Evolutionary conservation across 371 early-diverging fungal genomes (phyloP).

Genomic region (Mucor irregularis): DNA sequence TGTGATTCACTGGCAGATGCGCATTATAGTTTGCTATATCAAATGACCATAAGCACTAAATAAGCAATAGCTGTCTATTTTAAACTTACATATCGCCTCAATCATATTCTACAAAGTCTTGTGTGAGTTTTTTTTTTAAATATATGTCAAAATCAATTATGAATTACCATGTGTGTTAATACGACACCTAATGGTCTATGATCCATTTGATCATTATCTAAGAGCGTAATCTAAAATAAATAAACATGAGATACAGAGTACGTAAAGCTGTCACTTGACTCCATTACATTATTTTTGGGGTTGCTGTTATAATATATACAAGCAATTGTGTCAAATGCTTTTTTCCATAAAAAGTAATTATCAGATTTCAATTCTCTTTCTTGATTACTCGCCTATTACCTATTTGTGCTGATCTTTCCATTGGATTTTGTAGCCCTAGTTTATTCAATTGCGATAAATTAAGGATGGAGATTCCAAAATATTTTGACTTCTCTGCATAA

Average conservation of each 20-base stretch:
- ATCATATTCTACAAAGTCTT: conserved; percentile 20
- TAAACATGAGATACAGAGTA: too few relatives aligned
- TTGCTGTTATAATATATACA: conserved; percentile 23
- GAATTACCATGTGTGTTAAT: conserved; percentile 27
- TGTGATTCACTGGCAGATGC: conserved; percentile 13
- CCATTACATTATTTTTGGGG: conserved; percentile 5
- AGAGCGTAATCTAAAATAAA: too few relatives aligned
- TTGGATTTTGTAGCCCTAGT: neutral
- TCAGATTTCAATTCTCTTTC: neutral
- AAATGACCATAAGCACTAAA: neutral
- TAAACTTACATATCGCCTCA: conserved; percentile 25
- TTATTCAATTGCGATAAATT: neutral
- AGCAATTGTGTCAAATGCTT: conserved; percentile 24
- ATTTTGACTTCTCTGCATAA: neutral
- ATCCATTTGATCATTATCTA: neutral
- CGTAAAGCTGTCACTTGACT: neutral
- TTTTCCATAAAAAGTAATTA: neutral
- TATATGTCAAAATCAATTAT: too few relatives aligned
- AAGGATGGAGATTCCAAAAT: neutral
- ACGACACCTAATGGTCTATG: conserved; percentile 20
- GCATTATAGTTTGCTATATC: conserved; percentile 8
- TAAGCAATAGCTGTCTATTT: neutral
- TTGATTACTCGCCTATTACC: too few relatives aligned
- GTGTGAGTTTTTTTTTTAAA: too few relatives aligned
- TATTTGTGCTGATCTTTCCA: neutral